A percentile compares a stretch with the other conserved stretches of the same genome.
Evolutionary conservation across 352 stramenopile species (phyloP).

Genomic region (Phytophthora cryptogea): DNA sequence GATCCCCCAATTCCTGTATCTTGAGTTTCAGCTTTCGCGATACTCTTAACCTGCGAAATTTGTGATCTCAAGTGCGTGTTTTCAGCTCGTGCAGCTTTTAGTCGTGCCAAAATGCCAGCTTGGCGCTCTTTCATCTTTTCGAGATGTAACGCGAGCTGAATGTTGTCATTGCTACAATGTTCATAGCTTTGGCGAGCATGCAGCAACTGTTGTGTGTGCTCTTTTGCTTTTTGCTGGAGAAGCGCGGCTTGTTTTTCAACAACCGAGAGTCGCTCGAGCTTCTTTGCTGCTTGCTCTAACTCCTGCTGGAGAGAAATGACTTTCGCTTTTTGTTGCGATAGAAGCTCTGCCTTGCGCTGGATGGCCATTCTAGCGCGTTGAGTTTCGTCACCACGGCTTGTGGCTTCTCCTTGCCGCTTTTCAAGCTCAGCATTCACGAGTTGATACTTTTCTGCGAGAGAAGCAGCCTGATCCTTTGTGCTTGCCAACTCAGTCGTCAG

Average conservation of each 20-base stretch:
- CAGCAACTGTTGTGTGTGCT: conserved; percentile 43
- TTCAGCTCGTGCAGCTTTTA: conserved; percentile 46
- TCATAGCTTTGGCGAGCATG: conserved; percentile 40
- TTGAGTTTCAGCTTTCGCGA: conserved; percentile 4
- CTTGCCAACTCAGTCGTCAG: conserved; percentile 39
- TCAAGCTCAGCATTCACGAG: conserved; percentile 37
- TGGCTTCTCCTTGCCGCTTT: conserved; percentile 26
- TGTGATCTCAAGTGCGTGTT: conserved; percentile 41
- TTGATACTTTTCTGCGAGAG: conserved; percentile 42
- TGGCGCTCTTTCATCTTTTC: conserved; percentile 43
- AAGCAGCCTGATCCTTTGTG: conserved; percentile 34
- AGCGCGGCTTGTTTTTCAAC: conserved; percentile 32
- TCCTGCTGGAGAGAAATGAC: conserved; percentile 30
- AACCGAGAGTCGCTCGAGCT: conserved; percentile 24
- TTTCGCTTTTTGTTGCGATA: conserved; percentile 47
- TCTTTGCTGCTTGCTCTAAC: conserved; percentile 30
- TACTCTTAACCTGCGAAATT: conserved; percentile 21
- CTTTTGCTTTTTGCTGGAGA: conserved; percentile 45
- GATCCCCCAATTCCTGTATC: background rate
- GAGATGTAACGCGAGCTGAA: conserved; percentile 38
- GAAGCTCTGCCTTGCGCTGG: conserved; percentile 57
- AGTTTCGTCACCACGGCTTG: conserved; percentile 32
- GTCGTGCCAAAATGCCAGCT: conserved; percentile 20
- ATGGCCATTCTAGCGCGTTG: conserved; percentile 38
- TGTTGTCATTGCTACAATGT: conserved; percentile 35